Percentiles rank a stretch among this genome's conserved stretches.
Evolutionary conservation across 192 early-diverging fungal genomes (phyloP).

Genomic region (Chytriomyces sp.): DNA sequence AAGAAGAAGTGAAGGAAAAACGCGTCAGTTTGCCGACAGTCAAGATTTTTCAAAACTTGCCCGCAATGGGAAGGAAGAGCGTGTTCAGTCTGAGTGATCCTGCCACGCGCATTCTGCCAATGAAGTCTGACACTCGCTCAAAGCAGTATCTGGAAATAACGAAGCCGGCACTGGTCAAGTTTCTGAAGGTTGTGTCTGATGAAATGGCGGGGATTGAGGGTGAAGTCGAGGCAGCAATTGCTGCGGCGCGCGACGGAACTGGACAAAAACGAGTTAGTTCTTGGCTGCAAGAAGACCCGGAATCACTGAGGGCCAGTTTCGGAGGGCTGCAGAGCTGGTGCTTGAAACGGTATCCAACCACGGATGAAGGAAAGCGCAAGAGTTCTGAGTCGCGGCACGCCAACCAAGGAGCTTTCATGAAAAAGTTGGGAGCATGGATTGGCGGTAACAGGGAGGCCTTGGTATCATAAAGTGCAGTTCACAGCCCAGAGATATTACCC

Average conservation of each 20-base stretch:
- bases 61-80: neutral
- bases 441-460: too few species aligned
- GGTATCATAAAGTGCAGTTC: too few species aligned
- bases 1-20: too few species aligned
- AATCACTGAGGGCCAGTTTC: neutral
- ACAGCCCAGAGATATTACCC: too few species aligned
- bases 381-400: neutral
- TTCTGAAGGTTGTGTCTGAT: neutral
- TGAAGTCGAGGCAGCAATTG: neutral
- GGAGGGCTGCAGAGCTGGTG: neutral
- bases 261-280: neutral
- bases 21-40: too few species aligned
- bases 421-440: neutral
- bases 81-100: neutral
- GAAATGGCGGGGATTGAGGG: neutral
- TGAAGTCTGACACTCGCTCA: conserved; percentile 7
- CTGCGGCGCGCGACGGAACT: neutral
- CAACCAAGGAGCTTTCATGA: neutral
- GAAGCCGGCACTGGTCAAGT: conserved; percentile 27
- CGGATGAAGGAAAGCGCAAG: neutral
- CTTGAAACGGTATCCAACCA: neutral
- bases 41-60: neutral
- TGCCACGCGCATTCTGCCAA: neutral
- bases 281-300: neutral
- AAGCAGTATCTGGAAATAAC: conserved; percentile 17